A percentile compares a stretch with the other conserved stretches of the same genome.
phyloP scores from a whole-genome alignment of 257 asterid species.

The Capsicum baccatum region DNA sequence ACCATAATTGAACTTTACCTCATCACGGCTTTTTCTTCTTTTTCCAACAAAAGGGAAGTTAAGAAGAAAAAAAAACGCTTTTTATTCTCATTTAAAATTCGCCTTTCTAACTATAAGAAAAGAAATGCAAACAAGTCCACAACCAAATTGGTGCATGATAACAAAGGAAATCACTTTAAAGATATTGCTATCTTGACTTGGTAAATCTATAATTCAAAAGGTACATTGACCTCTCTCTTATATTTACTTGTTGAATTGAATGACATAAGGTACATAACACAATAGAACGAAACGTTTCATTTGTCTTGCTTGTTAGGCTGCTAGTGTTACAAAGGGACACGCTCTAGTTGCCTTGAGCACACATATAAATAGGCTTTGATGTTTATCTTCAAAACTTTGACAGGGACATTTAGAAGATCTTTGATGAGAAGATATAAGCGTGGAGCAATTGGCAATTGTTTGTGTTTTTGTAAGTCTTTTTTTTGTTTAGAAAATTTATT shows the following conservation, averaged over 20 bases:
- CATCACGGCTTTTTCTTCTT: background rate
- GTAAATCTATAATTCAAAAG: background rate
- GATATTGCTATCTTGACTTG: background rate
- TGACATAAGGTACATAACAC: background rate
- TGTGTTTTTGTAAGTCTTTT: too few relatives aligned
- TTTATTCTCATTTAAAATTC: too few relatives aligned
- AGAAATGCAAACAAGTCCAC: background rate
- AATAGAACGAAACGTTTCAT: background rate
- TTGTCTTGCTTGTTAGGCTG: slow-evolving; percentile 14
- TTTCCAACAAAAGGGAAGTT: background rate
- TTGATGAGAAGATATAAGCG: background rate
- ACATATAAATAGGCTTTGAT: background rate
- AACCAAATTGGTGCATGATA: background rate
- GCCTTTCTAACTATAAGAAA: too few relatives aligned
- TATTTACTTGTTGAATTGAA: background rate
- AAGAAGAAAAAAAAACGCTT: background rate
- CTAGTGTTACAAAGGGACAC: slow-evolving; percentile 17
- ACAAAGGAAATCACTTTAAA: background rate
- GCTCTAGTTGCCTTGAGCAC: background rate
- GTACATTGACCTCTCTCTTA: background rate
- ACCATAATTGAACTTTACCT: background rate
- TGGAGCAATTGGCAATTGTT: background rate
- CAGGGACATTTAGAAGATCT: background rate
- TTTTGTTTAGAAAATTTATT: background rate
- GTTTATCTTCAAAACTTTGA: slow-evolving; percentile 2